Base-by-base conservation (phyloP, 441 rosid genomes). In the Daphne laureola region DNA sequence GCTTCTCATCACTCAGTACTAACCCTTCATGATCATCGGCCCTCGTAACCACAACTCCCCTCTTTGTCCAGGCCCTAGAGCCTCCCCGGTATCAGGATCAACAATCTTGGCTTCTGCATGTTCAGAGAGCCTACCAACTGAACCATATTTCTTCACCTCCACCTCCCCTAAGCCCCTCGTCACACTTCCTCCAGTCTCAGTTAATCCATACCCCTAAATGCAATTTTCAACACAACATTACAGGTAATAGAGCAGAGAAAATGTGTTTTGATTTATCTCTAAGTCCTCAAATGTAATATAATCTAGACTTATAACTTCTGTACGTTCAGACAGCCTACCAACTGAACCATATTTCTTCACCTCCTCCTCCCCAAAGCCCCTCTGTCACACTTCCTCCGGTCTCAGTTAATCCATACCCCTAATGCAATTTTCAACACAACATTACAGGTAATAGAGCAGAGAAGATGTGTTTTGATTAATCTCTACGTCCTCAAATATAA, bases 381-480 rank as follows among this genome's bases (percentile, higher is more conserved):
- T 69, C 0, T n/a, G 90, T 48, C 0, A 72, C 90, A 44, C 64
- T 86, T 25, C 84, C 90, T 27, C 73, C 53, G 11, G 77, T 76
- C 73, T 91, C 98, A 5, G 98, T 91, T 82, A 88, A 43, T 49
- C 91, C 96, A 72, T 88, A 92, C 18, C 96, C 95, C 96, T 83
- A 26, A 38, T 14, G 54, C 52, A 58, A 51, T 12, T 17, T 21
- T 44, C 55, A 51, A 14, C 36, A 46, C 0, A 36, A 23, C 35
- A 55, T 46, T 56, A 31, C 36, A 4, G 45, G 17, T 25, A n/a
- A 45, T 44, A 14, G 17, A 14, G 47, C 38, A 23, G 26, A 9
- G 11, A 42, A 54, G 43, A 51, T n/a, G 16, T 18, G 23, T 18
- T 18, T 18, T 18, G 23, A 18, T 18, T 18, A 1, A 18, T 18